Evolutionary conservation across 805 yeast genomes (phyloP).

Genomic region (Candida manassasensis): DNA sequence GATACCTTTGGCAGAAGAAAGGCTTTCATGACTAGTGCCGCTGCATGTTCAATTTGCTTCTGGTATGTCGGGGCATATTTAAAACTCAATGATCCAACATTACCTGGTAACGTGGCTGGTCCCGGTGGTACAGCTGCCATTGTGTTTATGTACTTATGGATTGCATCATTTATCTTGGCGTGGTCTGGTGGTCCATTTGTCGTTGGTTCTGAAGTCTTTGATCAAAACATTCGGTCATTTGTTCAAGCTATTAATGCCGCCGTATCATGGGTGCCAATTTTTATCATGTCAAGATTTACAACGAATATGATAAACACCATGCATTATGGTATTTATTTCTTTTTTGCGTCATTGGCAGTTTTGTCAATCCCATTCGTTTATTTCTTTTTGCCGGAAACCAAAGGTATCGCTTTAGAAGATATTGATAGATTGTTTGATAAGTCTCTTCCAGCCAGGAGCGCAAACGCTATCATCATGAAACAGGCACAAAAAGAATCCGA

Average conservation of each 20-base stretch:
- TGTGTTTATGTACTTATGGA: conserved; percentile 40
- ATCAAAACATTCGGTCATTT: conserved; percentile 36
- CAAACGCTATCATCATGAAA: conserved; percentile 17
- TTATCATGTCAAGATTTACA: conserved; percentile 33
- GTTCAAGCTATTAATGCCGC: conserved; percentile 39
- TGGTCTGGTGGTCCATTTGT: conserved; percentile 42
- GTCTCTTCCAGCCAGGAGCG: conserved; percentile 19
- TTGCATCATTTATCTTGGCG: conserved; percentile 35
- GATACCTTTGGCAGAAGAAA: conserved; percentile 33
- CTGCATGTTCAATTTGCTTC: conserved; percentile 31
- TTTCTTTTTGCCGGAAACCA: conserved; percentile 35
- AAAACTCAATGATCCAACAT: conserved; percentile 29
- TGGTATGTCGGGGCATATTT: conserved; percentile 38
- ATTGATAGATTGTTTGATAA: conserved; percentile 21
- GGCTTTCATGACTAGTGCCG: conserved; percentile 32
- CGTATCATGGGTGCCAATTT: conserved; percentile 36
- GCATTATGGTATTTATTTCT: conserved; percentile 34
- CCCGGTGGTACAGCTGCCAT: conserved; percentile 38
- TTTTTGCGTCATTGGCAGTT: conserved; percentile 31
- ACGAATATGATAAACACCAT: conserved; percentile 29
- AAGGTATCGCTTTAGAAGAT: conserved; percentile 29
- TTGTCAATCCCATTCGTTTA: conserved; percentile 34
- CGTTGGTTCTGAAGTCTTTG: conserved; percentile 36
- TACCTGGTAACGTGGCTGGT: conserved; percentile 27
- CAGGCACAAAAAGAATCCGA: conserved; percentile 11